Percentiles rank a stretch among this genome's conserved stretches.
Evolutionary conservation across 768 basidiomycete species (phyloP).

Genomic region (Mycena alexandri): DNA sequence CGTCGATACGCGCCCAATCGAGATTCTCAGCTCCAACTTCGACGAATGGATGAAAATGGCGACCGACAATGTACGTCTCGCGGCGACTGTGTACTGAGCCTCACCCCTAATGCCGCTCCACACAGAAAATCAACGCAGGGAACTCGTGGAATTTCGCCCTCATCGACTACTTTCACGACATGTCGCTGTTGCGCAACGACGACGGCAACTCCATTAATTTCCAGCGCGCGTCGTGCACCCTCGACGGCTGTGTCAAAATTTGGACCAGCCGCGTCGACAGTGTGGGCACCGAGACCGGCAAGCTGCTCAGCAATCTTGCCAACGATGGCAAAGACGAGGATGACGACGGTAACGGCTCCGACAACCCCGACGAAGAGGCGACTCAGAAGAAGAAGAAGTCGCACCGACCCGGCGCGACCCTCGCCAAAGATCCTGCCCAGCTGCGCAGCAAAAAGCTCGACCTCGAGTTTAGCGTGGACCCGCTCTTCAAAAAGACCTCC

Average conservation of each 20-base stretch:
- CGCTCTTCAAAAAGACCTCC: slow-evolving; percentile 96
- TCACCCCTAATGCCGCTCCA: slow-evolving; percentile 33
- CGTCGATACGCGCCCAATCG: slow-evolving; percentile 66
- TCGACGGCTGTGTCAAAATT: slow-evolving; percentile 99
- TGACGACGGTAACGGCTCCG: slow-evolving; percentile 71
- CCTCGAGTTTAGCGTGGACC: slow-evolving; percentile 95
- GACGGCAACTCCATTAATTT: slow-evolving; percentile 98
- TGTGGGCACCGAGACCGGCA: slow-evolving; percentile 96
- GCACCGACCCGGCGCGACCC: slow-evolving; percentile 82
- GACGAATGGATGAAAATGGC: slow-evolving; percentile 99
- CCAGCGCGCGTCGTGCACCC: slow-evolving; percentile 96
- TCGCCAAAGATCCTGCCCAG: slow-evolving; percentile 88
- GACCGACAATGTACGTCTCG: slow-evolving; percentile 88
- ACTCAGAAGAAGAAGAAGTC: slow-evolving; percentile 74
- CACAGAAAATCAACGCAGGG: slow-evolving; percentile 96
- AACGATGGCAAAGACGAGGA: slow-evolving; percentile 65
- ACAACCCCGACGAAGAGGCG: slow-evolving; percentile 76
- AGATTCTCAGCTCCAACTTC: slow-evolving; percentile 93
- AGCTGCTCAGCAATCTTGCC: slow-evolving; percentile 91
- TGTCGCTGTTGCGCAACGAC: slow-evolving; percentile 93
- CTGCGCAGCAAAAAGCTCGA: slow-evolving; percentile 94
- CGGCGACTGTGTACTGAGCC: slow-evolving; percentile 4
- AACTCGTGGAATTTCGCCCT: slow-evolving; percentile 99
- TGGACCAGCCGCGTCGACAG: slow-evolving; percentile 99
- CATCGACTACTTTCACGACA: slow-evolving; percentile 99